Conservation (phyloP, 495 filamentous ascomycete genomes). For the Pseudotulostoma volvatum region DNA sequence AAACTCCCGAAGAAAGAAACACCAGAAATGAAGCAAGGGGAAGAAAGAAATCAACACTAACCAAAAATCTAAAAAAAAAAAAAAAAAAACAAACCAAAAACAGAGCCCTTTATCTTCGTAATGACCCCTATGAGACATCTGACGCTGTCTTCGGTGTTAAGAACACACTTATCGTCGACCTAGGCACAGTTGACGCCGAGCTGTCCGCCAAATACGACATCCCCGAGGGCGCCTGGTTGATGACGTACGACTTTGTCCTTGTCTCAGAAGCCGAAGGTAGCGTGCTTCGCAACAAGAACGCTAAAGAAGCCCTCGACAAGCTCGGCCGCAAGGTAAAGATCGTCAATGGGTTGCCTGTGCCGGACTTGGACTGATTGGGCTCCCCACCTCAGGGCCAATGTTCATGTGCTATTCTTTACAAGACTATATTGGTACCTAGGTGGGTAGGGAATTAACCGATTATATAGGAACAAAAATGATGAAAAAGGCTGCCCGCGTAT, state of each 20-base stretch:
- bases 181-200: conserved; percentile 44
- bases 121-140: conserved; percentile 76
- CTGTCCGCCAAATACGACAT: conserved; percentile 42
- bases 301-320: conserved; percentile 51
- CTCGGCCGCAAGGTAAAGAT: conserved; percentile 62
- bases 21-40: no score
- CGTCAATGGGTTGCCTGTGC: conserved; percentile 68
- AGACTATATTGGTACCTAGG: no score
- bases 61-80: no score
- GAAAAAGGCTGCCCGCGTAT: no score
- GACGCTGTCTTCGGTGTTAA: conserved; percentile 94
- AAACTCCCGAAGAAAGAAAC: no score
- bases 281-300: conserved; percentile 51
- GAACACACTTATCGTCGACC: conserved; percentile 58
- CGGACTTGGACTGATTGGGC: conserved; percentile 49
- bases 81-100: neutral
- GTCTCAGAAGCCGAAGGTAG: conserved; percentile 54
- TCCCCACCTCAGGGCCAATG: no score
- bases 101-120: conserved; percentile 65
- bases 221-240: conserved; percentile 33
- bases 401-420: no score
- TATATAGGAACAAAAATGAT: no score
- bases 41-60: no score
- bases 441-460: no score
- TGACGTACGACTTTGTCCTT: conserved; percentile 61